A percentile compares a stretch with the other conserved stretches of the same genome.
Evolutionary conservation across 495 filamentous ascomycete genomes (phyloP).

Genomic region (Daldinia caldariorum): DNA sequence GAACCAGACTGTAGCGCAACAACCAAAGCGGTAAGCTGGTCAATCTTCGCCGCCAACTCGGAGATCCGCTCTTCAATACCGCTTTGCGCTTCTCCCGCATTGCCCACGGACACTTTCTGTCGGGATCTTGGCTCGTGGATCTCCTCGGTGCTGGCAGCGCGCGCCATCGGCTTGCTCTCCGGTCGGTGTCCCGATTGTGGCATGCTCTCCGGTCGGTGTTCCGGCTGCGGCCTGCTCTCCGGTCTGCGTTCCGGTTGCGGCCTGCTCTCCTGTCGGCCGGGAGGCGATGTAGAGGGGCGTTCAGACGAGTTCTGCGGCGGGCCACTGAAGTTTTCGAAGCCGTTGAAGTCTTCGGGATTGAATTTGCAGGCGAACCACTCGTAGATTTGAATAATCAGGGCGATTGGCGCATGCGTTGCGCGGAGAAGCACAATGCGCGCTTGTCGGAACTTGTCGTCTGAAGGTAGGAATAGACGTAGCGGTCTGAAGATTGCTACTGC

Average conservation of each 20-base stretch:
- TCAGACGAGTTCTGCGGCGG: conserved; percentile 43
- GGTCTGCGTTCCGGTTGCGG: conserved; percentile 16
- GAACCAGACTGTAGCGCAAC: conserved; percentile 50
- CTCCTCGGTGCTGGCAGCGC: conserved; percentile 34
- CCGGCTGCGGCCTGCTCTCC: conserved; percentile 35
- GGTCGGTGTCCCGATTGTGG: no score
- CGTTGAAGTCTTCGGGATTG: conserved; percentile 40
- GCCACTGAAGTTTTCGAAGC: conserved; percentile 47
- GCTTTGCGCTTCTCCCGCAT: conserved; percentile 44
- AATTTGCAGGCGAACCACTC: conserved; percentile 54
- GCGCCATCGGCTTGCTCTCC: conserved; percentile 36
- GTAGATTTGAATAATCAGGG: conserved; percentile 60
- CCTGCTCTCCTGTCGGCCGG: conserved; percentile 23
- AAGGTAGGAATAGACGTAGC: conserved; percentile 76
- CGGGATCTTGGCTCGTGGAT: conserved; percentile 26
- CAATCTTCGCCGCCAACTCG: conserved; percentile 59
- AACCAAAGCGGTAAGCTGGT: conserved; percentile 57
- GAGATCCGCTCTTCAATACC: conserved; percentile 57
- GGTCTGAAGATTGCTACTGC: conserved; percentile 85
- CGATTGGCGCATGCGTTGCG: conserved; percentile 64
- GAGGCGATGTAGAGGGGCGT: conserved; percentile 18
- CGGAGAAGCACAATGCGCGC: conserved; percentile 83
- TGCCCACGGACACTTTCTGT: conserved; percentile 33
- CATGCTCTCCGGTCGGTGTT: conserved; percentile 26
- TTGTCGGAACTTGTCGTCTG: conserved; percentile 71